Evolutionary conservation across 495 filamentous ascomycete species (phyloP).

Genomic region (Podospora appendiculata): DNA sequence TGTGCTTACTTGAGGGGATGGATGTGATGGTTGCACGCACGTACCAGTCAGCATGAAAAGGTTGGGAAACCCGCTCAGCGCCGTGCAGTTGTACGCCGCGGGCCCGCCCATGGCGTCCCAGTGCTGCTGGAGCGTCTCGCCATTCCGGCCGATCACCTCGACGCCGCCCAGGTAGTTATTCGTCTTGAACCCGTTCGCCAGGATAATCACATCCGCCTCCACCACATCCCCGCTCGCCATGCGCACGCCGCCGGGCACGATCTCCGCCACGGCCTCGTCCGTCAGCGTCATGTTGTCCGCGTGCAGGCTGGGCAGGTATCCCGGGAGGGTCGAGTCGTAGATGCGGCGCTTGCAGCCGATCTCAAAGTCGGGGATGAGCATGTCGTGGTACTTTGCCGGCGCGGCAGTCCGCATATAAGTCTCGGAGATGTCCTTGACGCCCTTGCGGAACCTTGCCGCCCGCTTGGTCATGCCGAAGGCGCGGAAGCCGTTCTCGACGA

Average conservation of each 20-base stretch:
- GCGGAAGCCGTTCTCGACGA: constrained; percentile 5
- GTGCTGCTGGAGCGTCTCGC: constrained; percentile 26
- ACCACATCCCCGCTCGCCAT: constrained; percentile 12
- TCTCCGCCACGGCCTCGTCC: constrained; percentile 23
- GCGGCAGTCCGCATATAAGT: constrained; percentile 29
- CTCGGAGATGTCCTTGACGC: constrained; percentile 4
- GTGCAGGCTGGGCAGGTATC: constrained; percentile 23
- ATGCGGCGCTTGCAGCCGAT: constrained; percentile 38
- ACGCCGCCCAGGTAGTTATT: constrained; percentile 23
- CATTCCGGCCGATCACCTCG: constrained; percentile 25
- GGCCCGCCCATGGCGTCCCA: constrained; percentile 28
- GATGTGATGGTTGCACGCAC: no score
- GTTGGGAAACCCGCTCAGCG: constrained; percentile 35
- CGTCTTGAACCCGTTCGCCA: constrained; percentile 35
- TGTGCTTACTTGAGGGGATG: no score
- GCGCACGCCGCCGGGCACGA: constrained; percentile 27
- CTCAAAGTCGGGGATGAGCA: constrained; percentile 35
- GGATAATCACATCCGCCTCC: constrained; percentile 33
- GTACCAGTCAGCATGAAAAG: constrained; percentile 27
- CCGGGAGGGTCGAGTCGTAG: constrained; percentile 22
- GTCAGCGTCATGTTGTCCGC: constrained; percentile 25
- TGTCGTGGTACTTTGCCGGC: constrained; percentile 32
- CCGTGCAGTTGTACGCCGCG: constrained; percentile 30
- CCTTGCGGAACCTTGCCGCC: constrained; percentile 4
- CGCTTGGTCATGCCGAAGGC: constrained; percentile 16